Base-by-base conservation (phyloP, 2,329 filamentous ascomycete genomes). In the Aquanectria penicillioides region DNA sequence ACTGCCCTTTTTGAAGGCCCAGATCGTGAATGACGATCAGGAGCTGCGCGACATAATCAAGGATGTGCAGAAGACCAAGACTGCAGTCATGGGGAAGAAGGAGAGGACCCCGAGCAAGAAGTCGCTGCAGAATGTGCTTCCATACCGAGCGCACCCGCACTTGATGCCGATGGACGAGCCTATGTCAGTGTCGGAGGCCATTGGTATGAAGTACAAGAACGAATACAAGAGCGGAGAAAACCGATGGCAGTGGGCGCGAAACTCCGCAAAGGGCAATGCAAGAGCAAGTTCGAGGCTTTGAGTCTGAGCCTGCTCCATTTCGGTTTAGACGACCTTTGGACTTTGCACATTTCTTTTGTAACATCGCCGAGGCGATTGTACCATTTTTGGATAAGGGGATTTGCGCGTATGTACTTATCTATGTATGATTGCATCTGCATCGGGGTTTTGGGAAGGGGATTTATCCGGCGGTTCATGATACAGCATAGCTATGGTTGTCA, bases 31-130 rank as follows among this genome's bases (percentile, higher is more conserved):
- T 28, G 82, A 88, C 51, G 91, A 96, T 36, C 78, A 85, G 23
- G 94, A 97, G 71, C 79, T 98, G 2, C 83, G 83, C 11, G 83
- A 90, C 1, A 88, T 97, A 34, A 75, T 96, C 65, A 90, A 86
- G 61, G 84, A 88, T 1, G 74, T 82, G 52, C 82, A 77, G 57
- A 83, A 81, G 67, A 41, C 65, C 29, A 65, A 66, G 23, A 52
- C 64, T 17, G 63, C 64, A 20, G 46, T 57, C 48, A 55, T 37
- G 10, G 38, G 44, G 10, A 62, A 62, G 34, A 73, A 73, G 55
- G 59, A 68, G 12, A 72, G 55, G 47, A 51, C 63, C 4, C 33
- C 65, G 36, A 69, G 60, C 50, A 72, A 68, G 59, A 68, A 54
- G 15, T 58, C 69, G 6, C 53, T 74, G 28, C 70, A 72, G 52